These are phyloP conservation scores for Metschnikowia matae DNA, from an alignment of 805 yeast species.

Conservation along the genomic window DNA sequence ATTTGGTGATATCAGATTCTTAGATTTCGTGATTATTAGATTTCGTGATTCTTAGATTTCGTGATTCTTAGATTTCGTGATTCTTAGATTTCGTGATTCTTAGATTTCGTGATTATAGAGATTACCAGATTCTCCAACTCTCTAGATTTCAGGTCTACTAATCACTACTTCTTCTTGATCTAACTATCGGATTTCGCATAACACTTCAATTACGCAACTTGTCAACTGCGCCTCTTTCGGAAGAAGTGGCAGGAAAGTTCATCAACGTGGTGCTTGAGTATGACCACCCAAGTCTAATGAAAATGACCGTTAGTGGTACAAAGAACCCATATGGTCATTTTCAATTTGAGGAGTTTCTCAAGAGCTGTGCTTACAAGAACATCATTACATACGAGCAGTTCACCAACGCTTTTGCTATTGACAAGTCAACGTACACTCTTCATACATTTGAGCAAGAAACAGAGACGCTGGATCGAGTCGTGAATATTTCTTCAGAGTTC, in stretches of 20 bases:
- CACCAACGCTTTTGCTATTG: constrained; percentile 26
- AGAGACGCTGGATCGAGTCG: constrained; percentile 20
- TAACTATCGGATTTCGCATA: too few relatives aligned
- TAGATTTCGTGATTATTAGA: too few relatives aligned
- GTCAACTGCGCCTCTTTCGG: not conserved
- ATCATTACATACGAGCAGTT: constrained; percentile 24
- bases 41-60: too few relatives aligned
- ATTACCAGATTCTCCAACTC: too few relatives aligned
- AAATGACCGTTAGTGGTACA: constrained; percentile 14
- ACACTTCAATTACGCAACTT: constrained; percentile 23
- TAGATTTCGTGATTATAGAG: too few relatives aligned
- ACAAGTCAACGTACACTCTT: constrained; percentile 20
- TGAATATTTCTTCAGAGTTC: constrained; percentile 17
- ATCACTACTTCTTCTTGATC: too few relatives aligned
- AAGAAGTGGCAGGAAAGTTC: constrained; percentile 5
- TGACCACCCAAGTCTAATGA: constrained; percentile 3
- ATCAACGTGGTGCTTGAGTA: constrained; percentile 3
- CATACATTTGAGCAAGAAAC: constrained; percentile 26
- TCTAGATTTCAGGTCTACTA: too few relatives aligned
- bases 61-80: too few relatives aligned
- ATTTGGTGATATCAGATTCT: too few relatives aligned
- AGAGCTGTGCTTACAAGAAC: constrained; percentile 29
- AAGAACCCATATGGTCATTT: constrained; percentile 16
- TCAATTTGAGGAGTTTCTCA: constrained; percentile 28
- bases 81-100: too few relatives aligned